A percentile compares a stretch with the other conserved stretches of the same genome.
These are phyloP conservation scores for Colletotrichum sp. DNA, from an alignment of 2,329 filamentous ascomycete genomes.

Conservation along the genomic window DNA sequence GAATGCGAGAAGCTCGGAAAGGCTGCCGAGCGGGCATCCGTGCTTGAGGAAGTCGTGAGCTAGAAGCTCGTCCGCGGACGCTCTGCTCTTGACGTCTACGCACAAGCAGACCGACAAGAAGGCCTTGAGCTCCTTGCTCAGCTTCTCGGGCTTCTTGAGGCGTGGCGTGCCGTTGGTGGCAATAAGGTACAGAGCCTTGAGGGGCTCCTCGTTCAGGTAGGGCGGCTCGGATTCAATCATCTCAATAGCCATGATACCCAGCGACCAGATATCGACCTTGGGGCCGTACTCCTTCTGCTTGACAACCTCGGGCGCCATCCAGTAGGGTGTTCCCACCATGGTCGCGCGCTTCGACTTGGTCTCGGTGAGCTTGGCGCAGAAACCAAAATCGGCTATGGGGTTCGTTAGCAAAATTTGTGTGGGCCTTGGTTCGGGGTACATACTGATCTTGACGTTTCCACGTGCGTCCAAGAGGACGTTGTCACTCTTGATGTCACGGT, in stretches of 20 bases:
- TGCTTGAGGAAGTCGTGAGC: conserved; percentile 94
- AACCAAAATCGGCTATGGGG: conserved; percentile 89
- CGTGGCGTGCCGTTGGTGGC: conserved; percentile 96
- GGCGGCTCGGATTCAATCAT: conserved; percentile 99
- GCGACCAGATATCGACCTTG: conserved; percentile 98
- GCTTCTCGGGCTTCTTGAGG: conserved; percentile 97
- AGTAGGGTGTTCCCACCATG: conserved; percentile 99
- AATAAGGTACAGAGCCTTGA: conserved; percentile 97
- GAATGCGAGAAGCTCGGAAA: conserved; percentile 88
- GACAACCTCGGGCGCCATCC: conserved; percentile 99
- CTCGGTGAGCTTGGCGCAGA: conserved; percentile 98
- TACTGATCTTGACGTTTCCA: conserved; percentile 97
- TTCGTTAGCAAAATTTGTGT: conserved; percentile 35
- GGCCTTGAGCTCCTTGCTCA: conserved; percentile 96
- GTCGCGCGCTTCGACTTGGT: conserved; percentile 96
- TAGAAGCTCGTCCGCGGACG: conserved; percentile 87
- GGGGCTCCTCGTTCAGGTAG: conserved; percentile 95
- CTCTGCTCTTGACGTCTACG: conserved; percentile 93
- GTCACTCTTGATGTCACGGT: conserved; percentile 99
- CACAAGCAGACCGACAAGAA: conserved; percentile 97
- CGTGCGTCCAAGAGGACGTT: conserved; percentile 94
- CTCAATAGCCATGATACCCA: conserved; percentile 99
- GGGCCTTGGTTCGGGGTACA: conserved; percentile 41
- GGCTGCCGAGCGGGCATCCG: conserved; percentile 81
- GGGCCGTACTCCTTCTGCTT: conserved; percentile 99